Conservation (phyloP, 805 yeast species). For the Candida easanensis region DNA sequence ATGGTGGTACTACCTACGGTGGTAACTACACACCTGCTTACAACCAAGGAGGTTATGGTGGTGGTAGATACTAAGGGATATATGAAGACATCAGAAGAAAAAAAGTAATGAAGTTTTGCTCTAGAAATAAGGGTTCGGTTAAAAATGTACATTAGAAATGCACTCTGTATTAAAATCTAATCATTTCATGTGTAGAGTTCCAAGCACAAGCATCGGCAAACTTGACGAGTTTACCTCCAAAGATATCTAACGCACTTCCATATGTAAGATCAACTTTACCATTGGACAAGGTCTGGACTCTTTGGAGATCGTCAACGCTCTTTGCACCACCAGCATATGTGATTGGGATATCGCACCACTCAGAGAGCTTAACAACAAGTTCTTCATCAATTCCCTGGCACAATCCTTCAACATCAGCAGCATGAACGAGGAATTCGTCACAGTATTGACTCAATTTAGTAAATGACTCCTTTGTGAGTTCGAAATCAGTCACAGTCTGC, state of each 20-base stretch:
- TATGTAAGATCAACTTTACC: constrained; percentile 90
- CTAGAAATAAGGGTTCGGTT: neutral
- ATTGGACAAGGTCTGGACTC: constrained; percentile 63
- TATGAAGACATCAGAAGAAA: neutral
- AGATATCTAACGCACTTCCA: constrained; percentile 91
- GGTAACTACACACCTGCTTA: neutral
- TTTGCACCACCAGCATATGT: constrained; percentile 98
- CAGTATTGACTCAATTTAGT: constrained; percentile 58
- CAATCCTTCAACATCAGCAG: constrained; percentile 97
- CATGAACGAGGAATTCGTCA: constrained; percentile 88
- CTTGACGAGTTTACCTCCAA: constrained; percentile 83
- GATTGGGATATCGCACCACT: constrained; percentile 75
- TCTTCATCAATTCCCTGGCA: constrained; percentile 89
- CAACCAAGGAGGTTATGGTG: neutral
- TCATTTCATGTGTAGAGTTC: constrained; percentile 44
- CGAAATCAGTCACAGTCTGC: constrained; percentile 81
- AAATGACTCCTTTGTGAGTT: constrained; percentile 53
- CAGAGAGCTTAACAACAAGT: constrained; percentile 66
- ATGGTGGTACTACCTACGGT: neutral
- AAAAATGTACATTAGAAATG: neutral
- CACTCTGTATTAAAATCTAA: neutral
- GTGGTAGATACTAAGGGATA: neutral
- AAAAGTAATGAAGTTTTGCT: neutral
- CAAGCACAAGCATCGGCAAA: constrained; percentile 74
- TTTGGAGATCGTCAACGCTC: constrained; percentile 60